Base-by-base conservation (phyloP, 1,284 basidiomycete genomes). In the Rhodotorula sp. region DNA sequence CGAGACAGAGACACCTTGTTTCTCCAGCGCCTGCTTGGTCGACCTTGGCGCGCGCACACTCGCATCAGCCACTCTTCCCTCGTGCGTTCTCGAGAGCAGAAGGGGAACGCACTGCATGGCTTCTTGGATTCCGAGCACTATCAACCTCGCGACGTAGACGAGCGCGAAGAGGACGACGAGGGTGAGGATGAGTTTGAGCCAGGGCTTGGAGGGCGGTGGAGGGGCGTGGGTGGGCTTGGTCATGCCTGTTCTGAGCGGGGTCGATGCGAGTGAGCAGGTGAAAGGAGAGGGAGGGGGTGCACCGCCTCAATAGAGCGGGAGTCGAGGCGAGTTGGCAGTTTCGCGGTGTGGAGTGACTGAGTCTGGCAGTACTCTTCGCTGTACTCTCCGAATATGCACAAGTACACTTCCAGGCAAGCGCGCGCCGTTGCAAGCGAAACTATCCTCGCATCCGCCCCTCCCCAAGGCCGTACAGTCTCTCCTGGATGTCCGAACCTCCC, bases 161-260 rank as follows among this genome's bases (percentile, higher is more conserved):
- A 74, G 15, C 0, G n/a, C 66, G 7, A 20, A 60, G 52, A 72
- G 54, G 29, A 70, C 24, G 49, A n/a, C n/a, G 36, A 72, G 44
- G 20, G 71, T 72, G 27, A 72, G 17, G 68, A 68, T 7, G 22
- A 74, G 68, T 55, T 70, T 70, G 68, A 68, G 17, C 58, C 64
- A 55, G 20, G 64, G 36, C 20, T 59, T 60, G 19, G 54, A 44
- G 8, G 54, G 27, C 5, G 53, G n/a, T 27, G 55, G 30, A 6
- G 55, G 24, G 5, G 55, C 34, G 27, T 2, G 39, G 39, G 39
- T 8, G 32, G 13, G 2, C 11, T 67, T 67, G 44, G 59, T 48
- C 69, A 67, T 71, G n/a, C n/a, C 22, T 9, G 8, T 48, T 5
- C 8, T 10, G 15, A 29, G 32, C 24, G 13, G 6, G 2, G 13